Base-by-base conservation (phyloP, 768 basidiomycete species). In the Termitomyces sp. region DNA sequence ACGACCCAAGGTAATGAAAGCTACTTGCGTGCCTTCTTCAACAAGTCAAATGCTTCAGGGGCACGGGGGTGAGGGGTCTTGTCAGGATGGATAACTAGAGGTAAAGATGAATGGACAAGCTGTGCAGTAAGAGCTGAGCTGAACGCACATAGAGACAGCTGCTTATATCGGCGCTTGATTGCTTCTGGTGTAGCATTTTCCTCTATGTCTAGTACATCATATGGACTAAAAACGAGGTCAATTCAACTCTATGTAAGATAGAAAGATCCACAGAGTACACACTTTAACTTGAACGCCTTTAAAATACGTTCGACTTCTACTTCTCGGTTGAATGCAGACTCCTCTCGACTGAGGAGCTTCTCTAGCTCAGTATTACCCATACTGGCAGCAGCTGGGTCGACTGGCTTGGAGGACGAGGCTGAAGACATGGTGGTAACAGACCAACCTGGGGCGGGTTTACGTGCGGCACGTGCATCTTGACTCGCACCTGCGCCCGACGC, bases 231-330 rank as follows among this genome's bases (percentile, higher is more conserved):
- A n/a, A n/a, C 33, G 29, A 38, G 46, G 50, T 60, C 47, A 53
- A 49, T 32, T 31, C 50, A 44, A 56, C 42, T 58, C 48, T 12
- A 36, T 15, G 11, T 31, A 54, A 12, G 33, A 39, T 18, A 43
- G 35, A 36, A 43, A 42, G 29, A 31, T 18, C 10, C 52, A 10
- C 15, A 36, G 41, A 43, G 18, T 25, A 72, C 85, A 61, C 55
- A 96, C 94, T 98, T 99, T 63, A 98, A 80, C 70, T 94, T 98
- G 82, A 99, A 98, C 0, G 95, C 88, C 63, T 86, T 89, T 46
- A 98, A 75, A 59, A 99, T 93, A 23, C 97, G 85, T 54, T 96
- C 92, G 12, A 94, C 90, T 67, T 94, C 91, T 23, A 91, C 73
- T 70, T 94, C 92, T 27, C 92, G 81, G 63, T 92, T 89, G 66